These are phyloP conservation scores for Medicago truncatula DNA, from an alignment of 306 rosid genomes.

Conservation along the genomic window DNA sequence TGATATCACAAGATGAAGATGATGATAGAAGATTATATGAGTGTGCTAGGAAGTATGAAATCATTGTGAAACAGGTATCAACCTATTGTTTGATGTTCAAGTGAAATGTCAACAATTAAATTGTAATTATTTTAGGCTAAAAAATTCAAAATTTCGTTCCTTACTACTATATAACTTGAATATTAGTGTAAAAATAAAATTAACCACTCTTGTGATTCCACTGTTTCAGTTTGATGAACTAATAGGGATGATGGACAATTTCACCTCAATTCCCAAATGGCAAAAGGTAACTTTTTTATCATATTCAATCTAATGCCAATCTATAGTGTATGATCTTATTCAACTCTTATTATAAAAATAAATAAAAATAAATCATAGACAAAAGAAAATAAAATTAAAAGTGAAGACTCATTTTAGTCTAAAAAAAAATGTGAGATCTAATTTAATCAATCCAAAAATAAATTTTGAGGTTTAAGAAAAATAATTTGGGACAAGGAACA, in stretches of 20 bases:
- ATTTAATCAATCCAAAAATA: too few species aligned
- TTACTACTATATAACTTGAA: too few species aligned
- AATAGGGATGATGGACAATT: conserved; percentile 12
- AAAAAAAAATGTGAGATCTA: too few species aligned
- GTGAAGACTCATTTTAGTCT: too few species aligned
- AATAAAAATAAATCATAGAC: too few species aligned
- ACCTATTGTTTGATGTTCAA: neutral
- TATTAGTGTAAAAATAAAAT: neutral
- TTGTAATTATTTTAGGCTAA: too few species aligned
- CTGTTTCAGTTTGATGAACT: conserved; percentile 50
- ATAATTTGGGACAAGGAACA: too few species aligned
- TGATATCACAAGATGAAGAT: conserved; percentile 14
- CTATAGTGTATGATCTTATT: too few species aligned
- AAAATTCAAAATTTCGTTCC: too few species aligned
- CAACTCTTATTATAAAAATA: too few species aligned
- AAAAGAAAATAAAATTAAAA: too few species aligned
- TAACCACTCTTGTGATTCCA: neutral
- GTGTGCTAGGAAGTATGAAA: conserved; percentile 45
- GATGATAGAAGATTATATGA: conserved; percentile 42
- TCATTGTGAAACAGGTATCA: conserved; percentile 46
- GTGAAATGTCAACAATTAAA: neutral
- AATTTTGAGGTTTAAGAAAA: too few species aligned
- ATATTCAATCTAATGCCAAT: neutral
- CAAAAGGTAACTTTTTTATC: conserved; percentile 23
- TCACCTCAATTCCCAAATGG: conserved; percentile 12